A percentile compares a stretch with the other conserved stretches of the same genome.
These are phyloP conservation scores for Pseudoturritis turrita DNA, from an alignment of 345 rosid genomes.

Conservation along the genomic window DNA sequence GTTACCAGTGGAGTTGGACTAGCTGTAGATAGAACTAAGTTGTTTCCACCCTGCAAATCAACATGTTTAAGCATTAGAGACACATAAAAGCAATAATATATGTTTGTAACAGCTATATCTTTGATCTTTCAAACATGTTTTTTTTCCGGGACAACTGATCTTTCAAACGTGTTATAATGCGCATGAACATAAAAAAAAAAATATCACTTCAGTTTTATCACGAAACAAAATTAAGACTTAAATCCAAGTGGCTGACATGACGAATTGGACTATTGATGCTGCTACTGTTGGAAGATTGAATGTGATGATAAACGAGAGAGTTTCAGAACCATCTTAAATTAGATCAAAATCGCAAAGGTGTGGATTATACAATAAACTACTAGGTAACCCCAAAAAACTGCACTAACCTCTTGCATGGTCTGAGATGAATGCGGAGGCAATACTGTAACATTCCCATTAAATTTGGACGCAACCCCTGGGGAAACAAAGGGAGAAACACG, in stretches of 20 bases:
- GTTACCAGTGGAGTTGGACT: constrained; percentile 70
- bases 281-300: background rate
- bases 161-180: background rate
- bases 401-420: constrained; percentile 74
- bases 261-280: background rate
- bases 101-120: background rate
- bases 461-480: constrained; percentile 67
- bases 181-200: background rate
- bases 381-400: background rate
- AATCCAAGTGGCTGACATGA: background rate
- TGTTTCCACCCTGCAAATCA: constrained; percentile 65
- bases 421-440: constrained; percentile 75
- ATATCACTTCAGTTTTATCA: background rate
- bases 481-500: constrained; percentile 77
- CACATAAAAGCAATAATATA: background rate
- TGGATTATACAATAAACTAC: background rate
- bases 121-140: background rate
- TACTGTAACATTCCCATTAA: constrained; percentile 67
- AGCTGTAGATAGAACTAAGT: constrained; percentile 57
- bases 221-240: background rate
- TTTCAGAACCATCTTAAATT: background rate
- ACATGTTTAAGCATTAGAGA: constrained; percentile 28
- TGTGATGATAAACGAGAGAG: background rate
- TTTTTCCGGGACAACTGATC: too few species aligned
- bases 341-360: background rate